Base-by-base conservation (phyloP, 1,139 yeast species). In the Zygoascus hellenicus region DNA sequence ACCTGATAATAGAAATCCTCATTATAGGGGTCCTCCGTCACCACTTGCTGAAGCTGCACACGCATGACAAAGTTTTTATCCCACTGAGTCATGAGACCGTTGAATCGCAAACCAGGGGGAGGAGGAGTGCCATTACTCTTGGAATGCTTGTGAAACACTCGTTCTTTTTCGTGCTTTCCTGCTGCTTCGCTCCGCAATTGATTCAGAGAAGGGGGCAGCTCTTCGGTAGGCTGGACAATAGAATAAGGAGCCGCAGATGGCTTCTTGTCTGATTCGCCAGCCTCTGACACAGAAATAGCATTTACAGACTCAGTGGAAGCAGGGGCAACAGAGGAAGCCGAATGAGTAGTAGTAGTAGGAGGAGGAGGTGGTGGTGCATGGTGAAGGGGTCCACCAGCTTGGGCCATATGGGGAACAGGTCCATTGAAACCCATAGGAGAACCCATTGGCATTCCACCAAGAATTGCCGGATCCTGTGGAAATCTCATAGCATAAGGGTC, bases 1-100 rank as follows among this genome's bases (percentile, higher is more conserved):
- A 94, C 97, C 66, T 92, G 97, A 60, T 86, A 89, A 64, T 92
- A 92, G 61, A 92, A 94, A 69, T 94, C 98, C 66, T 92, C 98
- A 61, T 88, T 89, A 66, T 86, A 88, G 9, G 98, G 98, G 65
- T 94, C 98, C 50, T 90, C 97, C 15, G 97, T 86, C 41, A 92
- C 97, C 67, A 92, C 85, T 64, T 90, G 97, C 42, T 96, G 89
- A 55, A 92, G 76, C 68, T 94, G 98, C 63, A 90, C 84, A 63
- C 97, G 78, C 44, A 96, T 87, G 46, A 92, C 92, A 61, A 88
- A 89, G 68, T 90, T 96, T 70, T 90, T 90, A 65, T 92, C 98
- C 70, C 90, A 86, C 51, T 96, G 95, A 57, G 90, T 87, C 98
- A 92, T 92, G 55, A 92, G 80, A 51, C 97, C 97, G 26, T 95